Evolutionary conservation across 2,329 filamentous ascomycete species (phyloP), one percentile per base, ranked within the genome.

Genomic region (Colletotrichum noveboracense): DNA sequence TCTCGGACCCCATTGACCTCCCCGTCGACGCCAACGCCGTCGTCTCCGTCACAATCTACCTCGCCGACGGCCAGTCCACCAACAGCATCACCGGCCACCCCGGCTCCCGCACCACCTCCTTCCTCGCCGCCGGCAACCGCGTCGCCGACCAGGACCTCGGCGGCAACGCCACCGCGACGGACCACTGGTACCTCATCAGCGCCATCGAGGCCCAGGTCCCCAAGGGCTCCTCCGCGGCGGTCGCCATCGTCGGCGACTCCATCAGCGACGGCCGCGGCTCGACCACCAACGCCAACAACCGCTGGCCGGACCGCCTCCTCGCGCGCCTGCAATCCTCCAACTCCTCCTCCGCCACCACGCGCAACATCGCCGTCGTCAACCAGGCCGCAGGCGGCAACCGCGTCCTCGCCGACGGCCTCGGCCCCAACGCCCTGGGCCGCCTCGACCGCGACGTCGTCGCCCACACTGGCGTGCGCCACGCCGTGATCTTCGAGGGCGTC

Each of bases 261-360:
- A 92, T 94, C 80, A 93, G 91, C 5, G 92, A 94, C 79, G 92
- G 92, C 13, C 87, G 91, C 30, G 91, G 91, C 58, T 91, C 88
- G 74, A 90, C 88, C 34, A 90, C 89, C 21, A 89, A 93, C 81
- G 83, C 80, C 26, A 93, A 93, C 82, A 87, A 92, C 80, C 83
- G 85, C 62, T 87, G 85, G 85, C 84, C 85, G 0, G 85, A 87
- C 79, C 80, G 80, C 10, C 84, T 92, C 9, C 83, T 89, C 28
- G 79, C 81, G 12, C 85, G 86, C 61, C 79, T 91, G 79, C 85
- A 88, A 79, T 77, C 81, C 2, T 52, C 43, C 43, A 52, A 52
- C 43, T 7, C 43, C 10, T 52, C 43, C 2, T 21, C 43, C 3
- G 3, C n/a, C n/a, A 12, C 1, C 8, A 87, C 86, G 14, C 78